A percentile compares a stretch with the other conserved stretches of the same genome.
These are phyloP conservation scores for Tolypocladium tropicale DNA, from an alignment of 2,329 filamentous ascomycete genomes.

Conservation along the genomic window DNA sequence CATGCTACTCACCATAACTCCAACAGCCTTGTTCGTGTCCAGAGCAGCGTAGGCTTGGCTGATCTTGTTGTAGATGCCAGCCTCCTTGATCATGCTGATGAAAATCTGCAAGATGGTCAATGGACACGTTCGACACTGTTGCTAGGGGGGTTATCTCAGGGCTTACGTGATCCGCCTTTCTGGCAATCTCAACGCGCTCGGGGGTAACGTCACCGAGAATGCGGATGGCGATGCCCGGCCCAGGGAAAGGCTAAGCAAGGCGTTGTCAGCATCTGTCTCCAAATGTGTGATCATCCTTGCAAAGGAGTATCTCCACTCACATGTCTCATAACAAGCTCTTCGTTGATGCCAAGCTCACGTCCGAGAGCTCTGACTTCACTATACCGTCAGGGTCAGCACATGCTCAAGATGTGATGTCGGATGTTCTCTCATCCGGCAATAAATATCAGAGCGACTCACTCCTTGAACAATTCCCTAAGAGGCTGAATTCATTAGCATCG, in stretches of 20 bases:
- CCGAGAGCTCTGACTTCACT: slow-evolving; percentile 39
- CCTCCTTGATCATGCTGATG: slow-evolving; percentile 62
- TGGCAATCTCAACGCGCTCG: slow-evolving; percentile 67
- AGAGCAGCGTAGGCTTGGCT: slow-evolving; percentile 17
- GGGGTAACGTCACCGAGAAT: slow-evolving; percentile 77
- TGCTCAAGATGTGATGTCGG: slow-evolving; percentile 28
- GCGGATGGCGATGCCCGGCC: slow-evolving; percentile 61
- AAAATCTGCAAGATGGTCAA: slow-evolving; percentile 42
- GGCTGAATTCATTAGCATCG: slow-evolving; percentile 59
- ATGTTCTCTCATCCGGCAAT: not conserved
- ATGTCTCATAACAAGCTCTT: slow-evolving; percentile 20
- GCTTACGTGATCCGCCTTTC: slow-evolving; percentile 53
- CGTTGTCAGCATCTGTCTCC: not conserved
- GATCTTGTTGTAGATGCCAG: slow-evolving; percentile 58
- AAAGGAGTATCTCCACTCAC: slow-evolving; percentile 3
- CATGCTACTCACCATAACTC: slow-evolving; percentile 18
- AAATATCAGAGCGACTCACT: slow-evolving; percentile 1
- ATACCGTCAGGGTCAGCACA: slow-evolving; percentile 27
- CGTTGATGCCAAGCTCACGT: slow-evolving; percentile 19
- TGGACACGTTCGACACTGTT: not conserved
- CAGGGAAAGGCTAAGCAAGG: slow-evolving; percentile 1
- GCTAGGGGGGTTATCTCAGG: not conserved
- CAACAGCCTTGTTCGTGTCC: slow-evolving; percentile 11
- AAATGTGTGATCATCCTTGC: not conserved
- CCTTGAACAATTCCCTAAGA: slow-evolving; percentile 11